Percentiles rank a stretch among this genome's conserved stretches.
Evolutionary conservation across 805 yeast species (phyloP).

Genomic region (Kodamaea kakaduensis): DNA sequence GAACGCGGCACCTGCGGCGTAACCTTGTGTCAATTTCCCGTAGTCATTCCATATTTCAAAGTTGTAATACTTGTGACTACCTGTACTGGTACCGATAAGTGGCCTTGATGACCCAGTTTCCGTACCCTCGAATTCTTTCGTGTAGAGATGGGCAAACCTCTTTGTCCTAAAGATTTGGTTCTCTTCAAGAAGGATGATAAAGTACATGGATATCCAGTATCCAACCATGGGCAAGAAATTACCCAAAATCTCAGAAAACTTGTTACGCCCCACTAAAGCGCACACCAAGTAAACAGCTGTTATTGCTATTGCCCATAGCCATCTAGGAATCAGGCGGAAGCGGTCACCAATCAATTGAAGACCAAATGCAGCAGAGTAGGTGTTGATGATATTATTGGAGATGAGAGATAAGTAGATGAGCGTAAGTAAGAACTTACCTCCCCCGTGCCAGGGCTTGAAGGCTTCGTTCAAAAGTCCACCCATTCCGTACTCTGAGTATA

Average conservation of each 20-base stretch:
- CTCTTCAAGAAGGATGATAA: conserved; percentile 32
- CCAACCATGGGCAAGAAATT: conserved; percentile 41
- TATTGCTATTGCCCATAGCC: conserved; percentile 34
- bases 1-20: conserved; percentile 67
- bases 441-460: conserved; percentile 34
- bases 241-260: conserved; percentile 31
- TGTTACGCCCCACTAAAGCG: conserved; percentile 31
- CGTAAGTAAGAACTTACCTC: conserved; percentile 32
- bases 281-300: conserved; percentile 31
- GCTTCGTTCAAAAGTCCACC: conserved; percentile 31
- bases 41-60: conserved; percentile 72
- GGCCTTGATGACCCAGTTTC: not conserved
- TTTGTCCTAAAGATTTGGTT: conserved; percentile 36
- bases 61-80: conserved; percentile 44
- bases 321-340: conserved; percentile 30
- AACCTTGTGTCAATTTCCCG: conserved; percentile 58
- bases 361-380: conserved; percentile 34
- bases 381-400: conserved; percentile 35
- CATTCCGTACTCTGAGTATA: conserved; percentile 26
- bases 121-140: conserved; percentile 22
- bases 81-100: not conserved
- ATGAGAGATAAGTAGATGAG: conserved; percentile 29
- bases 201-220: conserved; percentile 39
- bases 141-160: conserved; percentile 29
- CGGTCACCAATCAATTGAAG: conserved; percentile 28